Percentiles rank a stretch among this genome's conserved stretches.
Evolutionary conservation across 352 stramenopile species (phyloP).

Genomic region (Phytophthora pini): DNA sequence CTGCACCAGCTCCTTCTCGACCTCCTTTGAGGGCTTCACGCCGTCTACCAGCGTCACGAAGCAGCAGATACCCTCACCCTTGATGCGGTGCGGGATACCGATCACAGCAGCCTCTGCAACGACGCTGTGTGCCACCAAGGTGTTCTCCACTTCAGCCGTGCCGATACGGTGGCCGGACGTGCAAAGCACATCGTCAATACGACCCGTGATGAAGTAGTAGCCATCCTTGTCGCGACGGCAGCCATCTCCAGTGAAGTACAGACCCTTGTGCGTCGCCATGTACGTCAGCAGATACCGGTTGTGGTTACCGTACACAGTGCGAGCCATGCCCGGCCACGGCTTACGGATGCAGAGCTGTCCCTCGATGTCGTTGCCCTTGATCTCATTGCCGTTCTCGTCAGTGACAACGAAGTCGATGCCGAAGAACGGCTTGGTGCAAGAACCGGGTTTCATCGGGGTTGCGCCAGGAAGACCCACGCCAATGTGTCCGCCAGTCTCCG

Average conservation of each 20-base stretch:
- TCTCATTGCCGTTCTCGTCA: conserved; percentile 88
- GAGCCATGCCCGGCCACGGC: conserved; percentile 96
- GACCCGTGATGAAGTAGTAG: conserved; percentile 99
- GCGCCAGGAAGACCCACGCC: conserved; percentile 93
- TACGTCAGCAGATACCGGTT: conserved; percentile 97
- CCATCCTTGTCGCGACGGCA: conserved; percentile 92
- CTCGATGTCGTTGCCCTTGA: conserved; percentile 87
- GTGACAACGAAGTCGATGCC: conserved; percentile 93
- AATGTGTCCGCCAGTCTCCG: conserved; percentile 97
- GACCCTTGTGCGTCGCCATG: conserved; percentile 95
- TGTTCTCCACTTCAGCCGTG: conserved; percentile 89
- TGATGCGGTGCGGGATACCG: conserved; percentile 95
- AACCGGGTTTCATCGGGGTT: conserved; percentile 92
- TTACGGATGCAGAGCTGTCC: conserved; percentile 96
- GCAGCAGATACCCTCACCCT: conserved; percentile 96
- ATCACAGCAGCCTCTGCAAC: conserved; percentile 96
- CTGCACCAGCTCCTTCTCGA: conserved; percentile 77
- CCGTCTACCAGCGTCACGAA: conserved; percentile 93
- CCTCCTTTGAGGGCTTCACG: conserved; percentile 62
- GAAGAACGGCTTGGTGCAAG: conserved; percentile 96
- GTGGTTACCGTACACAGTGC: conserved; percentile 95
- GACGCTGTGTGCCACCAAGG: conserved; percentile 91
- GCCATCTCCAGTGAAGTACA: conserved; percentile 97
- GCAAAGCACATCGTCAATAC: conserved; percentile 98
- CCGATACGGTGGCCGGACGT: conserved; percentile 93